phyloP scores from a whole-genome alignment of 352 stramenopile species.

The Phytophthora boehmeriae region DNA sequence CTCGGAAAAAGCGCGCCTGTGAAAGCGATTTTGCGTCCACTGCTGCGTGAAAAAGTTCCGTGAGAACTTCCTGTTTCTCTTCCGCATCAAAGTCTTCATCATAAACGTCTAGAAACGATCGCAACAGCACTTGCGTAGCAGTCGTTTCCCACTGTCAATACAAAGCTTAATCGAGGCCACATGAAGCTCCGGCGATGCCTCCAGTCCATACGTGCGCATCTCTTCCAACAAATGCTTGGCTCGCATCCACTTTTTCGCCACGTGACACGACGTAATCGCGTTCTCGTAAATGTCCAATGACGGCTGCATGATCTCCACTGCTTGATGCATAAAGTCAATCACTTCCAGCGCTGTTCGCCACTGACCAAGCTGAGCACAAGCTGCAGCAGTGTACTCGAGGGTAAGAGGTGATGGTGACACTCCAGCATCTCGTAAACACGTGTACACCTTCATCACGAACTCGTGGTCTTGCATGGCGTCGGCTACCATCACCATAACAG shows the following conservation, averaged over 20 bases:
- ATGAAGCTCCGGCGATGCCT: constrained; percentile 61
- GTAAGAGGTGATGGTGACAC: constrained; percentile 73
- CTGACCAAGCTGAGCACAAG: constrained; percentile 60
- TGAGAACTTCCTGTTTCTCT: constrained; percentile 47
- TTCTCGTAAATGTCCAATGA: constrained; percentile 77
- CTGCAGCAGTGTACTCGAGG: constrained; percentile 64
- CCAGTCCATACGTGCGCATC: constrained; percentile 55
- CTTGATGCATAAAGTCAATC: constrained; percentile 72
- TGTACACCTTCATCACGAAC: constrained; percentile 71
- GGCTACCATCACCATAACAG: constrained; percentile 81
- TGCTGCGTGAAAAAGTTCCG: constrained; percentile 46
- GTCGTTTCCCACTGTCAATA: constrained; percentile 59
- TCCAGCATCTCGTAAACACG: constrained; percentile 49
- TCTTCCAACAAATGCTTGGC: constrained; percentile 73
- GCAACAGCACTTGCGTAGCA: constrained; percentile 50
- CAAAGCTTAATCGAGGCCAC: constrained; percentile 56
- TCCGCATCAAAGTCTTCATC: constrained; percentile 40
- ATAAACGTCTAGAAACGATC: constrained; percentile 48
- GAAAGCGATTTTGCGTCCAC: constrained; percentile 50
- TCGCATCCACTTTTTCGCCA: constrained; percentile 69
- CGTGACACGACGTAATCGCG: constrained; percentile 58
- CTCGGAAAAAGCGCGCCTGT: constrained; percentile 65
- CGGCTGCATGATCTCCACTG: constrained; percentile 72
- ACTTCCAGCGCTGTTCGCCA: constrained; percentile 63
- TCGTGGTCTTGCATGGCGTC: constrained; percentile 56